Evolutionary conservation across 75 land plant genomes (phyloP).

Genomic region (Gnetum montanum): DNA sequence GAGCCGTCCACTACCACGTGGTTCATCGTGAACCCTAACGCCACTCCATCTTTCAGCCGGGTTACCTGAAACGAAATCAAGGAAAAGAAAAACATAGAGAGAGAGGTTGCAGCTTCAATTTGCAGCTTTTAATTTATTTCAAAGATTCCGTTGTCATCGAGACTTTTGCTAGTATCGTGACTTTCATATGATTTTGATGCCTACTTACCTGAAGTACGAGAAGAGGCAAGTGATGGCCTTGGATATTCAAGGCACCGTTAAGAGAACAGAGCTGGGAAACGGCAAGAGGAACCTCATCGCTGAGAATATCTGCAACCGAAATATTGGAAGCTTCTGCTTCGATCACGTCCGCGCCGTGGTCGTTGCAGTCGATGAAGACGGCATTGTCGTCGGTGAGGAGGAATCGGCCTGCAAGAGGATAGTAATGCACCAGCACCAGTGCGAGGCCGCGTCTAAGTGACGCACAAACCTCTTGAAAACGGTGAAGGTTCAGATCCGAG

Average conservation of each 20-base stretch:
- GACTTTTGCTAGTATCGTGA: not conserved
- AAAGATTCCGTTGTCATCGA: no score
- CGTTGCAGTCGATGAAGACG: no score
- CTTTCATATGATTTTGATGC: not conserved
- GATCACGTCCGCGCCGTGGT: conserved; percentile 24
- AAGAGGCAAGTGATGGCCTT: conserved; percentile 10
- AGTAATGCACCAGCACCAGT: no score
- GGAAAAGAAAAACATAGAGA: no score
- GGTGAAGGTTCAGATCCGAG: no score
- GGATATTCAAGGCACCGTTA: conserved; percentile 3
- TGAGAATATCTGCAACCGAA: conserved; percentile 5
- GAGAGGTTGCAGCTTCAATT: no score
- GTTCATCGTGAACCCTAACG: conserved; percentile 43
- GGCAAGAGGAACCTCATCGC: conserved; percentile 1
- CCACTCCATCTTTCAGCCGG: conserved; percentile 27
- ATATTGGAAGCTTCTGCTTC: conserved; percentile 17
- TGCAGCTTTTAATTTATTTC: no score
- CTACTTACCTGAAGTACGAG: conserved; percentile 9
- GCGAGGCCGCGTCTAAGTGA: no score
- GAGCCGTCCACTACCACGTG: conserved; percentile 54
- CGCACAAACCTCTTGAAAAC: no score
- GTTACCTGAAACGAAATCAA: no score
- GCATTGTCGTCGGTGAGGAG: no score
- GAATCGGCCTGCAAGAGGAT: no score
- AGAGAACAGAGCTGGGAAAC: conserved; percentile 11